Evolutionary conservation across 139 green algal genomes (phyloP).

Genomic region (Picochlorum costavermella): DNA sequence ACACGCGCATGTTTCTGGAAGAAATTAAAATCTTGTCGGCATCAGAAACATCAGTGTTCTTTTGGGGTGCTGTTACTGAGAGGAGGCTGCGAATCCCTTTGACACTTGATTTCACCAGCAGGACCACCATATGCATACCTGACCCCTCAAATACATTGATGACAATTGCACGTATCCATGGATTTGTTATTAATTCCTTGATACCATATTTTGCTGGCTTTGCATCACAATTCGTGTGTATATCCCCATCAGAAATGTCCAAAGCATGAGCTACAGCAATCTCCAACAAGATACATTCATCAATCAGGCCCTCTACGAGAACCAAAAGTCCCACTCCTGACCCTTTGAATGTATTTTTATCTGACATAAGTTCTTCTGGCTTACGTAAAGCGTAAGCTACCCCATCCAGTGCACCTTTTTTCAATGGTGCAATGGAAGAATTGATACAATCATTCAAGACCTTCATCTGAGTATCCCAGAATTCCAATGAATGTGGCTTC

Average conservation of each 20-base stretch:
- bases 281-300: slow-evolving; percentile 5
- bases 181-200: slow-evolving; percentile 5
- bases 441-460: slow-evolving; percentile 2
- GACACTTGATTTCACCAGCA: slow-evolving; percentile 1
- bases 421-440: slow-evolving; percentile 2
- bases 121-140: slow-evolving; percentile 2
- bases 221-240: neutral
- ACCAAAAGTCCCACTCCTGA: slow-evolving; percentile 2
- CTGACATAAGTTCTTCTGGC: slow-evolving; percentile 2
- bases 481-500: slow-evolving; percentile 2
- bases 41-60: slow-evolving; percentile 2
- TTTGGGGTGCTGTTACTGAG: neutral
- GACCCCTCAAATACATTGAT: slow-evolving; percentile 3
- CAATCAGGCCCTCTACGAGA: slow-evolving; percentile 1
- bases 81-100: slow-evolving; percentile 1
- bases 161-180: slow-evolving; percentile 4
- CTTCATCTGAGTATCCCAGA: slow-evolving; percentile 3
- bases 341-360: neutral
- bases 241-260: neutral
- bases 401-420: neutral
- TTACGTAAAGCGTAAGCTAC: neutral
- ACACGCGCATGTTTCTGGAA: neutral
- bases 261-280: slow-evolving; percentile 5
- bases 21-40: slow-evolving; percentile 1
- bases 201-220: neutral